Percentiles rank a stretch among this genome's conserved stretches.
Conservation (phyloP, 139 green algal genomes). For the Chlamydomonas incerta region DNA sequence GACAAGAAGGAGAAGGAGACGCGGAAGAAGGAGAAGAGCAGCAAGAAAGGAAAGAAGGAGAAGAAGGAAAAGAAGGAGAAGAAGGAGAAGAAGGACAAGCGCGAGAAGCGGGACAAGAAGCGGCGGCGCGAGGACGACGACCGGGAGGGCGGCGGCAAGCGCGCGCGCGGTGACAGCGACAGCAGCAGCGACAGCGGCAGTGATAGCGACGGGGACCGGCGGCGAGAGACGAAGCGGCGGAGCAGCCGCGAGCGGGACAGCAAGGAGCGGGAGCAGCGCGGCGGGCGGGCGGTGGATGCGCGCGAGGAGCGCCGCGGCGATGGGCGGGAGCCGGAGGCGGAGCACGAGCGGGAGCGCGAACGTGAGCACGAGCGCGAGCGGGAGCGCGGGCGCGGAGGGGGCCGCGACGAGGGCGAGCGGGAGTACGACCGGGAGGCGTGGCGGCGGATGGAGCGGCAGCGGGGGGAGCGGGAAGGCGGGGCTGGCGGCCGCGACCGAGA, state of each 20-base stretch:
- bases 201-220: too few relatives aligned
- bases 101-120: neutral
- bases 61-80: conserved; percentile 54
- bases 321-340: neutral
- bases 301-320: neutral
- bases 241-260: neutral
- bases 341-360: neutral
- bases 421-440: neutral
- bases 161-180: neutral
- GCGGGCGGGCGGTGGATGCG: neutral
- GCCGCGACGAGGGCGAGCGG: neutral
- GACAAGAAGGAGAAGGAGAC: conserved; percentile 50
- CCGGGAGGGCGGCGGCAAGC: neutral
- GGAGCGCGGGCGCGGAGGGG: neutral
- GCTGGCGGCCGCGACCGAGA: too few relatives aligned
- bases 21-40: neutral
- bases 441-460: neutral
- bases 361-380: neutral
- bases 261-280: neutral
- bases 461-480: neutral
- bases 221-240: neutral
- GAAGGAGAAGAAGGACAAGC: conserved; percentile 40
- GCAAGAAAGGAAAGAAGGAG: conserved; percentile 32
- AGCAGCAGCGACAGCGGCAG: conserved; percentile 7
- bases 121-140: neutral